Base-by-base conservation (phyloP, 108 stramenopile species). In the Skeletonema costatum region DNA sequence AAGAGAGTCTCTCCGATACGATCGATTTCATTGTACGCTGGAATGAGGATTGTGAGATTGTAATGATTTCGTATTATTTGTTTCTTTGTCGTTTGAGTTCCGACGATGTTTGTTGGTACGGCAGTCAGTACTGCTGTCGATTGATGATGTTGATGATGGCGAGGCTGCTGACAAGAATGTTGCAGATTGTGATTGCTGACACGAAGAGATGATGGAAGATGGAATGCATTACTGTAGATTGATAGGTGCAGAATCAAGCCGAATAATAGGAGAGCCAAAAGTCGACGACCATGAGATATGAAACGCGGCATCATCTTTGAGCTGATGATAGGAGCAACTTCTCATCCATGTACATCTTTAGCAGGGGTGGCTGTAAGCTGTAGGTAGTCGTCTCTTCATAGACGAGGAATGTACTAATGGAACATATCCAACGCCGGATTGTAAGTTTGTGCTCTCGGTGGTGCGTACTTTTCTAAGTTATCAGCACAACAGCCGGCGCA, bases 11-110 rank as follows among this genome's bases (percentile, higher is more conserved):
- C 46, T 31, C 72, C 76, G 44, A 94, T 94, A n/a, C 93, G 87
- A 70, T 83, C 17, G 41, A 60, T 75, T 75, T 94, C 93, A 77
- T 94, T 94, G 71, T 86, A 94, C 0, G 93, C 93, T 38, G 93
- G 93, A 32, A 94, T 76, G 38, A 94, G 63, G 29, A 94, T 78
- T 11, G 89, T 88, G 21, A 93, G 60, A 14, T 82, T 50, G 41
- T 78, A 77, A 44, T 82, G 72, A 25, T 56, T 4, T 50, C 48
- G 48, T 46, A 16, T 50, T n/a, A 4, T 25, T 25, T 5, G 29
- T 8, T 8, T 8, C 2, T 25, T 53, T 2, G 14, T 16, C 42
- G 42, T 46, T 46, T 11, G 39, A 41, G 12, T 12, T 1, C 0
- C 11, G 16, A n/a, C 16, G 44, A 46, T n/a, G 16, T 46, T 16